These are phyloP conservation scores for Terfezia claveryi DNA, from an alignment of 495 filamentous ascomycete genomes.

Conservation along the genomic window DNA sequence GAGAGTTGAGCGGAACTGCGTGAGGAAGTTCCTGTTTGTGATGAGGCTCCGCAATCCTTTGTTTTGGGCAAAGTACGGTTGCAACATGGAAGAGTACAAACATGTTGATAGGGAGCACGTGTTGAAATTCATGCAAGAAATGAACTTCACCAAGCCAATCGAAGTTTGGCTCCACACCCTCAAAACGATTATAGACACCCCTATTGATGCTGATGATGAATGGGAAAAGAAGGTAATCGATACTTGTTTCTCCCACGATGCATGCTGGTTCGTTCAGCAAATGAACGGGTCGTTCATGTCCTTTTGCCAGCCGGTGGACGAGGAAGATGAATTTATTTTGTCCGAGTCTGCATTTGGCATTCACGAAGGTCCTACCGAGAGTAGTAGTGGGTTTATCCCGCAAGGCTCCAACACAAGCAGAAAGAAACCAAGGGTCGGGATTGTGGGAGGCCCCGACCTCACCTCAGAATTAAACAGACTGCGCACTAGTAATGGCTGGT, in stretches of 20 bases:
- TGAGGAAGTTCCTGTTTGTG: conserved; percentile 34
- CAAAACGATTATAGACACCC: conserved; percentile 26
- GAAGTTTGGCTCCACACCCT: conserved; percentile 33
- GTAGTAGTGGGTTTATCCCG: not conserved
- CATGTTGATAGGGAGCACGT: conserved; percentile 22
- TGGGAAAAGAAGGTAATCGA: conserved; percentile 21
- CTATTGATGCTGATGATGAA: conserved; percentile 22
- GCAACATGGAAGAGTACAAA: conserved; percentile 21
- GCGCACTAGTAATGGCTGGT: conserved; percentile 5
- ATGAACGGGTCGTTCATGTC: conserved; percentile 24
- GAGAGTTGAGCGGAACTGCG: conserved; percentile 21
- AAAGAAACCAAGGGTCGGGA: conserved; percentile 1
- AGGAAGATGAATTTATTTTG: conserved; percentile 28
- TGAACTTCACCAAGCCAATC: conserved; percentile 24
- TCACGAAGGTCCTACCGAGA: conserved; percentile 26
- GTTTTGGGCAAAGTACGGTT: conserved; percentile 22
- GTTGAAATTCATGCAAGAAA: conserved; percentile 25
- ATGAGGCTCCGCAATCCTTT: conserved; percentile 26
- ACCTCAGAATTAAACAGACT: not conserved
- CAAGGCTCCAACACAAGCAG: not conserved
- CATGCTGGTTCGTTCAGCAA: conserved; percentile 24
- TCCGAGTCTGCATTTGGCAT: conserved; percentile 28
- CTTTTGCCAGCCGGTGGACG: conserved; percentile 23
- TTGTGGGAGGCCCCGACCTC: not conserved
- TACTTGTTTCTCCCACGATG: conserved; percentile 25